A percentile compares a stretch with the other conserved stretches of the same genome.
phyloP scores from a whole-genome alignment of 2,329 filamentous ascomycete species.

The Helminthosporium solani region DNA sequence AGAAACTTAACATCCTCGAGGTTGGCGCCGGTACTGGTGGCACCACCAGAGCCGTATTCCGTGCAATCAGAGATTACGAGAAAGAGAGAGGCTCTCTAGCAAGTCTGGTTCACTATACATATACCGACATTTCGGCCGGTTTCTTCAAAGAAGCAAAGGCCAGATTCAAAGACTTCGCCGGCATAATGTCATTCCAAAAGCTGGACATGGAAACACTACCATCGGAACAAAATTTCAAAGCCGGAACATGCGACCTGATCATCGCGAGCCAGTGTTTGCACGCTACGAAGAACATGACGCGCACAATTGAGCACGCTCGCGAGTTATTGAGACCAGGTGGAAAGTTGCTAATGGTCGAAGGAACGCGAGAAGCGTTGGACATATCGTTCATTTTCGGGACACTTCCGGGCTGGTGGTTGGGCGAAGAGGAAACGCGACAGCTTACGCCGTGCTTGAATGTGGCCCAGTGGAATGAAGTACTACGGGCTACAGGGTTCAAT shows the following conservation, averaged over 20 bases:
- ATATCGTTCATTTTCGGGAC: conserved; percentile 33
- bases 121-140: conserved; percentile 21
- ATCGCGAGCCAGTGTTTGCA: neutral
- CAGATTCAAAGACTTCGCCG: conserved; percentile 4
- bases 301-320: neutral
- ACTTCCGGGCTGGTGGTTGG: conserved; percentile 46
- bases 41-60: conserved; percentile 10
- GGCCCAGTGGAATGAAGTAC: conserved; percentile 21
- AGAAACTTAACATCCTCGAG: conserved; percentile 8
- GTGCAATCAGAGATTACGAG: neutral
- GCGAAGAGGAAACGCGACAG: conserved; percentile 10
- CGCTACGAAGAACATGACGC: neutral
- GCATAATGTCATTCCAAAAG: conserved; percentile 1
- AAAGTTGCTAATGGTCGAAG: neutral
- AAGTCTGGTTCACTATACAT: conserved; percentile 15
- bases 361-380: neutral
- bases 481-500: no score
- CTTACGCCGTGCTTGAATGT: neutral
- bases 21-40: conserved; percentile 22
- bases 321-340: neutral
- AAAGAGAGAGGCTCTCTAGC: neutral
- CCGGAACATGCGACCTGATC: neutral
- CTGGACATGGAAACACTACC: neutral
- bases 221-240: neutral
- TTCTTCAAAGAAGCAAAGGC: conserved; percentile 18